These are phyloP conservation scores for Collybiopsis confluens DNA, from an alignment of 768 basidiomycete species.

Conservation along the genomic window DNA sequence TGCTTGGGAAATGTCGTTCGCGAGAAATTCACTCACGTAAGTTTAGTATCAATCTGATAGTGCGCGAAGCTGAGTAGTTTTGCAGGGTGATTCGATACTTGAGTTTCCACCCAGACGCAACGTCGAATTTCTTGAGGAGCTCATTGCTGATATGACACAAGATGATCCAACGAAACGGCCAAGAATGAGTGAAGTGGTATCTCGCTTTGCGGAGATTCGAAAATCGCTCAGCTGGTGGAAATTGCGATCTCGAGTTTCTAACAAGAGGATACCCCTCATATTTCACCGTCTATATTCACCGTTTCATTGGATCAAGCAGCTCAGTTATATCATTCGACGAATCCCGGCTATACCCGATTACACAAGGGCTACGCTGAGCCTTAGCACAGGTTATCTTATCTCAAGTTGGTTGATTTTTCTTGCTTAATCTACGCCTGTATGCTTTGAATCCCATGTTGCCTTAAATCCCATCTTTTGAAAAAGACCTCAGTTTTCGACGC, in stretches of 20 bases:
- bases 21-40: constrained; percentile 4
- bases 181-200: constrained; percentile 25
- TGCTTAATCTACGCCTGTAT: too few relatives aligned
- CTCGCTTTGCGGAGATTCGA: constrained; percentile 19
- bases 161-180: constrained; percentile 28
- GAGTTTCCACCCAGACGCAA: not conserved
- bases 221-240: constrained; percentile 17
- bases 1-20: constrained; percentile 35
- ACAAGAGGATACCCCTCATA: not conserved
- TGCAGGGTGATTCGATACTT: not conserved
- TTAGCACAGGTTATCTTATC: too few relatives aligned
- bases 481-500: too few relatives aligned
- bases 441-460: too few relatives aligned
- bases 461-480: too few relatives aligned
- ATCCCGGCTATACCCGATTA: too few relatives aligned
- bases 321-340: not conserved
- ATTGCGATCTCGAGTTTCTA: constrained; percentile 23
- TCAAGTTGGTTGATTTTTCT: too few relatives aligned
- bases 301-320: not conserved
- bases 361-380: too few relatives aligned
- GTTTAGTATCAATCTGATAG: not conserved
- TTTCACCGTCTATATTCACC: not conserved
- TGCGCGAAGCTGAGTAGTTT: too few relatives aligned
- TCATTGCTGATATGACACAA: constrained; percentile 31
- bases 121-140: constrained; percentile 26